Evolutionary conservation across 2,329 filamentous ascomycete species (phyloP), one percentile per base, ranked within the genome.

Genomic region (Corinectria fuckeliana): DNA sequence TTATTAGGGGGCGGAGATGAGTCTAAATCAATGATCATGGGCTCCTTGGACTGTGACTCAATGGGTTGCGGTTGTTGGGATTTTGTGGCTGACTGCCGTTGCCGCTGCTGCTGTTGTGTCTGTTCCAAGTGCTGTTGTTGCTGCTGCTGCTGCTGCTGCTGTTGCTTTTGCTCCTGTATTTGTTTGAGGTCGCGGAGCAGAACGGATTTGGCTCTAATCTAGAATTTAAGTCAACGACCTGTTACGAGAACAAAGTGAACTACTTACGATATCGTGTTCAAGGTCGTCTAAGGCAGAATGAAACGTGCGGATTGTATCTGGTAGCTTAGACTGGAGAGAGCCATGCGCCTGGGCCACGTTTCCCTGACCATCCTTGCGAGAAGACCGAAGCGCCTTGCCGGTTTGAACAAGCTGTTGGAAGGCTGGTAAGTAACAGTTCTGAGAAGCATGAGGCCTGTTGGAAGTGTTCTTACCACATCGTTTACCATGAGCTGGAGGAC

Each of bases 221-320:
- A 51, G 32, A 36, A 13, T 16, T n/a, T 7, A 4, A 21, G 58
- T 64, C 51, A 68, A 60, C 45, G 51, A 30, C 28, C 25, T 4
- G 11, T 18, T 10, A 13, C 10, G 5, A 16, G 1, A 10, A 21
- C 14, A 6, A 7, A 13, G 5, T 20, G 28, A n/a, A 4, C 14
- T 6, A 57, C 80, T 72, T 75, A 87, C 85, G 68, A 88, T 85
- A 23, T 87, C 83, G 58, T 72, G 74, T 68, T 88, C 85, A 5
- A 88, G 68, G 6, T 85, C 81, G 61, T 87, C 83, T 2, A 88
- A 73, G 7, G 82, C 81, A 55, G 74, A 74, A 58, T 88, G 84
- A 68, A 84, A 85, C 6, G 72, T 70, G 34, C 73, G 74, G 55
- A 83, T 77, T n/a, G 78, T 77, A 39, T 82, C 80, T 28, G 77